Evolutionary conservation across 2,329 filamentous ascomycete genomes (phyloP).

Genomic region (Pseudogymnoascus sp.): DNA sequence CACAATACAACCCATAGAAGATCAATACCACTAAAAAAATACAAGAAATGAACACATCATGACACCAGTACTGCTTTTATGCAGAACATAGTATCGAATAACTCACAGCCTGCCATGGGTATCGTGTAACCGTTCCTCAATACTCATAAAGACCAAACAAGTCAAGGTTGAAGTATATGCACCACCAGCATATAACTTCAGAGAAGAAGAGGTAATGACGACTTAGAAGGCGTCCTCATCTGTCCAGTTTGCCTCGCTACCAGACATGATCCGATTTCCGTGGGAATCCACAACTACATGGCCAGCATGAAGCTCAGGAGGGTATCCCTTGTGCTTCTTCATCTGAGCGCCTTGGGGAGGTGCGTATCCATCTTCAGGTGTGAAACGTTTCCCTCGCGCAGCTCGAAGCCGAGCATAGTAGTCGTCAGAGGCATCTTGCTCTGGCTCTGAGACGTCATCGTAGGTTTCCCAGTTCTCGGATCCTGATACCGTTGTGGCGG

Average conservation of each 20-base stretch:
- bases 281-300: slow-evolving; percentile 41
- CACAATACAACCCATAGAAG: neutral
- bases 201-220: neutral
- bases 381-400: slow-evolving; percentile 57
- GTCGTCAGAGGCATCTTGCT: slow-evolving; percentile 70
- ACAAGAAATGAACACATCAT: slow-evolving; percentile 5
- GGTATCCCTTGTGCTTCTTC: slow-evolving; percentile 49
- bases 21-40: slow-evolving; percentile 1
- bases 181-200: neutral
- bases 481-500: slow-evolving; percentile 61
- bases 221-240: slow-evolving; percentile 52
- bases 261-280: slow-evolving; percentile 54
- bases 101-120: neutral
- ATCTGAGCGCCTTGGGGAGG: slow-evolving; percentile 33
- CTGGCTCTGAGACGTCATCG: slow-evolving; percentile 71
- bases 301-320: slow-evolving; percentile 40
- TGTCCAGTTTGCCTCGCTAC: slow-evolving; percentile 54
- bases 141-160: neutral
- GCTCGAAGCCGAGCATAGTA: slow-evolving; percentile 77
- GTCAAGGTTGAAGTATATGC: neutral
- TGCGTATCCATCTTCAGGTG: slow-evolving; percentile 35
- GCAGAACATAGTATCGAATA: neutral
- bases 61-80: neutral
- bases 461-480: slow-evolving; percentile 99
- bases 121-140: slow-evolving; percentile 4